Evolutionary conservation across 2,329 filamentous ascomycete species (phyloP).

Genomic region (Hypoxylon rubiginosum): DNA sequence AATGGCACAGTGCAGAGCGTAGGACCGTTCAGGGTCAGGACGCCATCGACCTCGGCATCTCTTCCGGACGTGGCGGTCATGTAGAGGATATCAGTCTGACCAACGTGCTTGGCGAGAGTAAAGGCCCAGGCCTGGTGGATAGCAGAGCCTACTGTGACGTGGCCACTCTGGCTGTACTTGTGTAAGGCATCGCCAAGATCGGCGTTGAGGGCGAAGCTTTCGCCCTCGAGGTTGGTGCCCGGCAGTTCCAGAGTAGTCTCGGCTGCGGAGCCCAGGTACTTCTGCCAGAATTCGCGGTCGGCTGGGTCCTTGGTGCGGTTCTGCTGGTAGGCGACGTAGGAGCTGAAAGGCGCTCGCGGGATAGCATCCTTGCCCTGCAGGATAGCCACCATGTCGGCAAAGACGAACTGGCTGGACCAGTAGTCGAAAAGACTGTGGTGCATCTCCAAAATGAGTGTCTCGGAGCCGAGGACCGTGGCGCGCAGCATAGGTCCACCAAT

Average conservation of each 20-base stretch:
- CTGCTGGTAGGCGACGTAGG: constrained; percentile 6
- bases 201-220: constrained; percentile 5
- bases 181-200: constrained; percentile 17
- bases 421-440: constrained; percentile 54
- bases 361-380: constrained; percentile 3
- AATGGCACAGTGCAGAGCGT: constrained; percentile 58
- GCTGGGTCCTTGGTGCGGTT: constrained; percentile 15
- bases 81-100: constrained; percentile 56
- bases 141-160: constrained; percentile 13
- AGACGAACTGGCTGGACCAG: constrained; percentile 51
- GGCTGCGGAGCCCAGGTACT: constrained; percentile 3
- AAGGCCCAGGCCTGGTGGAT: constrained; percentile 39
- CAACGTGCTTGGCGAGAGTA: constrained; percentile 35
- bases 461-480: neutral
- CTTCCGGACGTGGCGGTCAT: constrained; percentile 57
- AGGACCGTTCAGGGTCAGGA: constrained; percentile 61
- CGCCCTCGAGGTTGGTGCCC: neutral
- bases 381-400: constrained; percentile 41
- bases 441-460: constrained; percentile 48
- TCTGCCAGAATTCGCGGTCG: constrained; percentile 16
- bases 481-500: constrained; percentile 4
- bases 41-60: constrained; percentile 60
- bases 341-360: neutral
- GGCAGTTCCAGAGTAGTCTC: constrained; percentile 10
- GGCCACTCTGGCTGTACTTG: neutral